Conservation (phyloP, 2,329 filamentous ascomycete genomes). For the Aspergillus sp. region DNA sequence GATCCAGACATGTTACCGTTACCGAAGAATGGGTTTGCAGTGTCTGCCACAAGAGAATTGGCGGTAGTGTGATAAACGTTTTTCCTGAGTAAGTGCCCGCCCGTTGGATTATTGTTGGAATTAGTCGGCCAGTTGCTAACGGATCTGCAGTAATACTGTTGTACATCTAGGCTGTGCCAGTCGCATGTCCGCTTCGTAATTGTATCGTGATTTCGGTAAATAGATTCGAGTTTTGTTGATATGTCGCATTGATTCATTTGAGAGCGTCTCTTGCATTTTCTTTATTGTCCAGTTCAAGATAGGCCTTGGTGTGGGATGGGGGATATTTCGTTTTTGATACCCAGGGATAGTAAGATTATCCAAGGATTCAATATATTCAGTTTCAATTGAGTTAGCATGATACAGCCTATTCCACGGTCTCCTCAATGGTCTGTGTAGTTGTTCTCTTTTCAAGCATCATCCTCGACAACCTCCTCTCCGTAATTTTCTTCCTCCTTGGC, state of each 20-base stretch:
- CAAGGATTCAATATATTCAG: constrained; percentile 18
- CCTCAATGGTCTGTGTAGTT: constrained; percentile 1
- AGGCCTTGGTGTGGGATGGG: constrained; percentile 17
- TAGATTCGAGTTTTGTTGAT: constrained; percentile 19
- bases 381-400: not conserved
- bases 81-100: constrained; percentile 68
- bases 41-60: constrained; percentile 90
- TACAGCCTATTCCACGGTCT: not conserved
- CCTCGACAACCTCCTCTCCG: constrained; percentile 74
- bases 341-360: constrained; percentile 31
- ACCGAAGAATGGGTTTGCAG: constrained; percentile 86
- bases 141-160: constrained; percentile 51
- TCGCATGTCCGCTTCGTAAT: constrained; percentile 33
- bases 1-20: constrained; percentile 72
- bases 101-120: not conserved
- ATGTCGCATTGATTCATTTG: constrained; percentile 11
- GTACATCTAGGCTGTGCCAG: constrained; percentile 79
- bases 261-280: constrained; percentile 5
- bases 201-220: constrained; percentile 17
- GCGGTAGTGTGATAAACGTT: constrained; percentile 86
- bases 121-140: constrained; percentile 18
- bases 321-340: constrained; percentile 35
- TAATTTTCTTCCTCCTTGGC: constrained; percentile 63
- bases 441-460: constrained; percentile 50
- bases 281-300: constrained; percentile 9